Conservation (phyloP, 2,329 filamentous ascomycete species). For the Fusarium newnesense region DNA sequence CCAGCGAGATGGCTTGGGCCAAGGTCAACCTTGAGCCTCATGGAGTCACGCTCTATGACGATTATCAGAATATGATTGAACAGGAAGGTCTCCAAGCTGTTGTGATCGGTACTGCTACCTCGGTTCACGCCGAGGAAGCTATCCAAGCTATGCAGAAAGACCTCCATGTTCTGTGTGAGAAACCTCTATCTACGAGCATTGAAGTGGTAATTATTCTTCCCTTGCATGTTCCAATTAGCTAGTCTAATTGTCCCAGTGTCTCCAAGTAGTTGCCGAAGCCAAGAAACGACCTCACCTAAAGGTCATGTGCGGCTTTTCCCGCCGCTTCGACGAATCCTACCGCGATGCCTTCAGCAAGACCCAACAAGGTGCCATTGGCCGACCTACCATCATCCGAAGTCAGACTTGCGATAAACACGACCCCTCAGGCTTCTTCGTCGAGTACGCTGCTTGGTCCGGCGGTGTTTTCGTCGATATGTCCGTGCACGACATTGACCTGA, state of each 20-base stretch:
- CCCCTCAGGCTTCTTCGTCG: constrained; percentile 73
- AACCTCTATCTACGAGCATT: constrained; percentile 65
- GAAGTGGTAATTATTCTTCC: constrained; percentile 15
- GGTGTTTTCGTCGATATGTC: constrained; percentile 77
- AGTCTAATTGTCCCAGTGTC: not conserved
- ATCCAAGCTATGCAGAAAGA: constrained; percentile 65
- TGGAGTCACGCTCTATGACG: constrained; percentile 55
- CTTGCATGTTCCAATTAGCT: rapidly evolving
- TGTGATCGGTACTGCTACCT: constrained; percentile 55
- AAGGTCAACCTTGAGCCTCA: constrained; percentile 54
- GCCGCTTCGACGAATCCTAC: constrained; percentile 70
- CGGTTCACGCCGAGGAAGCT: constrained; percentile 67
- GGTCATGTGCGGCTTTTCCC: constrained; percentile 59
- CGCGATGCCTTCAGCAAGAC: constrained; percentile 66
- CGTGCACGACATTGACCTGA: constrained; percentile 70
- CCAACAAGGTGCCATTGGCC: constrained; percentile 65
- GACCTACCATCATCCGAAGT: constrained; percentile 68
- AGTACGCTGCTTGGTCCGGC: constrained; percentile 71
- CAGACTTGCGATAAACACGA: constrained; percentile 76
- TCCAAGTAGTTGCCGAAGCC: constrained; percentile 26
- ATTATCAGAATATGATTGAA: constrained; percentile 59
- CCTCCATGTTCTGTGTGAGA: constrained; percentile 69
- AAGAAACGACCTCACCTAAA: constrained; percentile 64
- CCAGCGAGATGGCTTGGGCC: constrained; percentile 57
- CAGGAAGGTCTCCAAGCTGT: constrained; percentile 54